These are phyloP conservation scores for Micromonas commoda DNA, from an alignment of 139 green algal species.

Conservation along the genomic window DNA sequence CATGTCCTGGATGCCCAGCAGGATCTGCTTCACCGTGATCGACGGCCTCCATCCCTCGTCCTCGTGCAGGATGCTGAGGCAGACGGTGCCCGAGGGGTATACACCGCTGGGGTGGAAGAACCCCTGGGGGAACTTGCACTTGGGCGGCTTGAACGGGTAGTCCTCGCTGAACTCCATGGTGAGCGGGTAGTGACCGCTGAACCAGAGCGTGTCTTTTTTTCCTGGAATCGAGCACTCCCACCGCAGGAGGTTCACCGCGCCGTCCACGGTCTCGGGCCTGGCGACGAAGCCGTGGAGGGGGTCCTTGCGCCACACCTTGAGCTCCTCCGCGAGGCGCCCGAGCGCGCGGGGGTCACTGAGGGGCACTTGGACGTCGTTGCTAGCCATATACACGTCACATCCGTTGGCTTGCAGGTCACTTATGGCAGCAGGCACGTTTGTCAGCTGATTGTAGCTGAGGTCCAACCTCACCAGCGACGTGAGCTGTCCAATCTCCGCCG, in stretches of 20 bases:
- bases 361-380: no score
- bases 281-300: slow-evolving; percentile 93
- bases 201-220: slow-evolving; percentile 80
- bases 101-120: slow-evolving; percentile 70
- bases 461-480: no score
- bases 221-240: slow-evolving; percentile 94
- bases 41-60: slow-evolving; percentile 64
- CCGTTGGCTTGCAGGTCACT: no score
- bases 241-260: slow-evolving; percentile 76
- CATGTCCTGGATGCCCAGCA: slow-evolving; percentile 93
- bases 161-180: slow-evolving; percentile 85
- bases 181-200: slow-evolving; percentile 81
- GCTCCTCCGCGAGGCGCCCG: slow-evolving; percentile 72
- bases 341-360: no score
- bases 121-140: slow-evolving; percentile 84
- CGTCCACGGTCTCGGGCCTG: slow-evolving; percentile 70
- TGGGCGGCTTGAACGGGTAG: slow-evolving; percentile 90
- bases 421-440: no score
- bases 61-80: slow-evolving; percentile 94
- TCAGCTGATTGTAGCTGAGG: no score
- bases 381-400: no score
- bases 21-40: slow-evolving; percentile 93
- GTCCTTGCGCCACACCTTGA: slow-evolving; percentile 91
- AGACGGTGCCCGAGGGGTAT: slow-evolving; percentile 93
- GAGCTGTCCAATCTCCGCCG: no score